Percentiles rank a stretch among this genome's conserved stretches.
phyloP scores from a whole-genome alignment of 805 yeast species.

The Yueomyces sinensis region DNA sequence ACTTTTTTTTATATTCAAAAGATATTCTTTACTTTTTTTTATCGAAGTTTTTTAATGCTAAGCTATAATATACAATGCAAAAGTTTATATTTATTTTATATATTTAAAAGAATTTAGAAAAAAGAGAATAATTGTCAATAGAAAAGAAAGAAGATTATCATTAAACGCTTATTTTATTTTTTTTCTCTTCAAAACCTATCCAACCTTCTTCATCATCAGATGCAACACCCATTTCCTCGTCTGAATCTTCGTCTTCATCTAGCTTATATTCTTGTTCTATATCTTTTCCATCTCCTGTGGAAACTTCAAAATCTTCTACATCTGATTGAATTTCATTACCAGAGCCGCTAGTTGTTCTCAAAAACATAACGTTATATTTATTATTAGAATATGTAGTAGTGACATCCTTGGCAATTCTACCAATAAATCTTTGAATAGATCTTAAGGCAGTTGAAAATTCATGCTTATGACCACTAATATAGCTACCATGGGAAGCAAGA shows the following conservation, averaged over 20 bases:
- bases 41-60: no score
- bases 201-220: conserved; percentile 30
- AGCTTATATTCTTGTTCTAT: conserved; percentile 4
- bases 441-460: conserved; percentile 53
- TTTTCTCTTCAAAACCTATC: conserved; percentile 21
- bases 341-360: conserved; percentile 25
- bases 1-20: no score
- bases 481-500: conserved; percentile 63
- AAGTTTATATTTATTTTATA: no score
- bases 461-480: conserved; percentile 48
- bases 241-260: conserved; percentile 11
- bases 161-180: no score
- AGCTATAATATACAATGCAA: no score
- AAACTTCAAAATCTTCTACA: conserved; percentile 18
- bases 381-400: conserved; percentile 40
- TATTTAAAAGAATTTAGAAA: no score
- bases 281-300: conserved; percentile 16
- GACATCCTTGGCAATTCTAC: conserved; percentile 64
- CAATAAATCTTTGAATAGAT: conserved; percentile 61
- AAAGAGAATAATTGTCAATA: no score
- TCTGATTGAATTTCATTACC: conserved; percentile 8
- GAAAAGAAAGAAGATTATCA: no score
- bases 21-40: no score
- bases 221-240: conserved; percentile 8
- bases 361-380: conserved; percentile 40